Base-by-base conservation (phyloP, 2,329 filamentous ascomycete species). In the Stagonosporopsis tanaceti region DNA sequence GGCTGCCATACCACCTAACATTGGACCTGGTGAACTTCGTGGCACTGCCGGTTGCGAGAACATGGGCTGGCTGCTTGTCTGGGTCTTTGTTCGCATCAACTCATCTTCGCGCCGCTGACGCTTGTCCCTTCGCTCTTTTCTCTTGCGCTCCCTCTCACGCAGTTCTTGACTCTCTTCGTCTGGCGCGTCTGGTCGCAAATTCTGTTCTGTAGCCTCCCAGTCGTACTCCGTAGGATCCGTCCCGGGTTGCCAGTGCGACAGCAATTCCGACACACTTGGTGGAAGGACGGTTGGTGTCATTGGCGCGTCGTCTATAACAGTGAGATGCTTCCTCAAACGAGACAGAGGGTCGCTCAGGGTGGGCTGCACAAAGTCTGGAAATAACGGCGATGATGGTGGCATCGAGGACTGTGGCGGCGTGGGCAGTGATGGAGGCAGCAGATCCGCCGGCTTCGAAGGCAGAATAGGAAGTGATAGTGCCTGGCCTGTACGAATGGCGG, bases 241-340 rank as follows among this genome's bases (percentile, higher is more conserved):
- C 24, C 76, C 78, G 2, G 68, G 37, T 8, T 68, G 60, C 80
- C 80, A 82, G 53, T 81, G 80, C 30, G 70, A 63, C 6, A 81
- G 70, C 15, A 81, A 60, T 38, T 73, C 71, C 22, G 62, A 66
- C 5, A 80, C 65, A 15, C 65, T 70, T 14, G 71, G 68, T 0
- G 75, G 67, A 0, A 79, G 61, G 1, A 64, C 38, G 56, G 63
- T 45, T 5, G 39, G 44, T 12, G 32, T 45, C 38, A 14, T n/a
- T 1, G 20, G 3, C 2, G 38, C 22, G 4, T 63, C 62, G 38
- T 73, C 73, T 6, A 61, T 63, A 44, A 79, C 74, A 1, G 63
- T 64, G 2, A 78, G 73, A 63, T 78, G 75, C 44, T 68, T 73
- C 38, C 69, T 68, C 2, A 82, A 66, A 4, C 77, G 75, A 15